phyloP scores from a whole-genome alignment of 2,329 filamentous ascomycete species.

The Fusarium solani-melongenae region DNA sequence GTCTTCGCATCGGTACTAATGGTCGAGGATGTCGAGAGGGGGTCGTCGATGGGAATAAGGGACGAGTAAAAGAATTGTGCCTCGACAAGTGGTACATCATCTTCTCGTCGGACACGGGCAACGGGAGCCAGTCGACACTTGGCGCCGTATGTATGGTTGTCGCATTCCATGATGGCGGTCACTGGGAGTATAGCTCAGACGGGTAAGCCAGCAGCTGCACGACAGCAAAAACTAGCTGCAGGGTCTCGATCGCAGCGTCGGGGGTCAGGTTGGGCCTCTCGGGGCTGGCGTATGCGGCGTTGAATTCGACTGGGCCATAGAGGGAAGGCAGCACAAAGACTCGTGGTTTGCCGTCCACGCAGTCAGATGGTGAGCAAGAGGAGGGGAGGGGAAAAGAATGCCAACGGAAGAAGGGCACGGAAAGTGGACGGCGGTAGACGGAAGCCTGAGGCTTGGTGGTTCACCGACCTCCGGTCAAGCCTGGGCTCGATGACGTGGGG shows the following conservation, averaged over 20 bases:
- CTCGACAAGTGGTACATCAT: conserved; percentile 68
- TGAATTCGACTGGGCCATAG: conserved; percentile 33
- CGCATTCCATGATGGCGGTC: conserved; percentile 31
- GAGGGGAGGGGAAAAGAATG: background rate
- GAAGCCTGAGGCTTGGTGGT: conserved; percentile 15
- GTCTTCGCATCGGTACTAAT: conserved; percentile 62
- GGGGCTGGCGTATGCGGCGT: conserved; percentile 23
- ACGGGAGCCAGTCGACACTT: conserved; percentile 67
- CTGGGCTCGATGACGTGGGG: conserved; percentile 33
- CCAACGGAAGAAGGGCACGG: background rate
- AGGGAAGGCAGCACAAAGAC: conserved; percentile 13
- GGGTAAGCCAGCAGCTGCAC: background rate
- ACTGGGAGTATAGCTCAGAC: conserved; percentile 12
- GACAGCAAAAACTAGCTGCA: background rate
- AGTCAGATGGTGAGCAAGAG: background rate
- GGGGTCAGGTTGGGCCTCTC: conserved; percentile 25
- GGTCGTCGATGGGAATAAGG: conserved; percentile 85
- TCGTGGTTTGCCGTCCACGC: conserved; percentile 11
- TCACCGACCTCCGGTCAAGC: conserved; percentile 26
- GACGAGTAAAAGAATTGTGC: conserved; percentile 90
- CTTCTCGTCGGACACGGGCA: conserved; percentile 51
- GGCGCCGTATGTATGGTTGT: conserved; percentile 67
- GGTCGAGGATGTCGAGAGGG: conserved; percentile 74
- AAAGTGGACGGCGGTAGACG: background rate
- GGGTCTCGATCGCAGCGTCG: conserved; percentile 9